A percentile compares a stretch with the other conserved stretches of the same genome.
These are phyloP conservation scores for Capsicum pubescens DNA, from an alignment of 257 asterid species.

Conservation along the genomic window DNA sequence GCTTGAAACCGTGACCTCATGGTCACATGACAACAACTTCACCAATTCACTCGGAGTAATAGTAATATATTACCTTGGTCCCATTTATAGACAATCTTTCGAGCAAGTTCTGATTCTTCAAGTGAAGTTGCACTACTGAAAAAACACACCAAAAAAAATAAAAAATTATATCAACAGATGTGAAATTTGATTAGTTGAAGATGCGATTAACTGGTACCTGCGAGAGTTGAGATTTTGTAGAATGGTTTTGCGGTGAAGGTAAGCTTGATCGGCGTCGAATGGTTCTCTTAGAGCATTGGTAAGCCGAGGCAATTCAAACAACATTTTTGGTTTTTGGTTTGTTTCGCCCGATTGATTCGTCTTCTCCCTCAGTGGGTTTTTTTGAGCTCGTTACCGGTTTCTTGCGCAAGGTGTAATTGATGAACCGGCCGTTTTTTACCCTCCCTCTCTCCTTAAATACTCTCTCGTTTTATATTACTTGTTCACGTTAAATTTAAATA, in stretches of 20 bases:
- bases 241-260: conserved; percentile 70
- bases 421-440: neutral
- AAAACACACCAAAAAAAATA: neutral
- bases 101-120: conserved; percentile 80
- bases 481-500: too few species aligned
- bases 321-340: conserved; percentile 41
- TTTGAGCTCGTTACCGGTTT: neutral
- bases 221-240: conserved; percentile 59
- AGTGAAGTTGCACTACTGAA: conserved; percentile 59
- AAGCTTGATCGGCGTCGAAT: conserved; percentile 91
- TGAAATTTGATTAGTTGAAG: neutral
- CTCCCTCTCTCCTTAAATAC: too few species aligned
- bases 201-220: conserved; percentile 43
- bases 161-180: conserved; percentile 2
- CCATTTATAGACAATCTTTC: conserved; percentile 68
- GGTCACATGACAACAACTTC: too few species aligned
- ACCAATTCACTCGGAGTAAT: too few species aligned
- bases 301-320: conserved; percentile 81
- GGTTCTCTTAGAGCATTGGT: conserved; percentile 82
- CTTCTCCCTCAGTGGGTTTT: neutral
- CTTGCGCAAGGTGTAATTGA: conserved; percentile 17
- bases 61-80: conserved; percentile 62
- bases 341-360: neutral
- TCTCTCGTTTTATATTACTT: too few species aligned
- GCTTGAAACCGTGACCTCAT: too few species aligned